phyloP scores from a whole-genome alignment of 2,329 filamentous ascomycete species.

The Aspergillus costaricaensis region DNA sequence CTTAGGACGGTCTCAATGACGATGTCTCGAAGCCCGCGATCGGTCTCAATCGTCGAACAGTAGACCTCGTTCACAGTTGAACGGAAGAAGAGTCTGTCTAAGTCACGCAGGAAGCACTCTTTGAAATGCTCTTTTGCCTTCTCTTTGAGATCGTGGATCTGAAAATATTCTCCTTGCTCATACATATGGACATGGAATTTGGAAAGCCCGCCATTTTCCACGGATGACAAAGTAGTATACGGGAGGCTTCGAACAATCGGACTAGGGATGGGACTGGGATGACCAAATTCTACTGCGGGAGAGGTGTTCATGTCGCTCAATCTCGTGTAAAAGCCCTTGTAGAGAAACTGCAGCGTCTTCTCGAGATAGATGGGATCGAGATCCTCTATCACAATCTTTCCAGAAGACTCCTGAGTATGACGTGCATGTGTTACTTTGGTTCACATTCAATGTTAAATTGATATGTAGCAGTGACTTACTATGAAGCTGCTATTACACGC shows the following conservation, averaged over 20 bases:
- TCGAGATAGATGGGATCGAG: not conserved
- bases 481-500: not conserved
- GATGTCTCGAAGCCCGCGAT: not conserved
- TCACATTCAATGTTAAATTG: not conserved
- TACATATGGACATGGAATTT: not conserved
- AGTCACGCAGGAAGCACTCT: not conserved
- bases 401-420: not conserved
- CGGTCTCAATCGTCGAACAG: not conserved
- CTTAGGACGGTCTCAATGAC: not conserved
- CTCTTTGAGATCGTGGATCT: not conserved
- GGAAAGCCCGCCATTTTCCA: not conserved
- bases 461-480: not conserved
- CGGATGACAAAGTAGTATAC: too few species aligned
- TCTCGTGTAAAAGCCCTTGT: not conserved
- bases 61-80: not conserved
- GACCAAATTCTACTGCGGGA: not conserved
- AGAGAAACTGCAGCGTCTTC: not conserved
- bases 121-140: slow-evolving; percentile 2
- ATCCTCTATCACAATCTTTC: not conserved
- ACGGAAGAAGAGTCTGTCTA: not conserved
- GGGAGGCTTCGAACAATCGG: not conserved
- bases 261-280: not conserved
- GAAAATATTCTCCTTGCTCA: slow-evolving; percentile 3
- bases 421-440: not conserved
- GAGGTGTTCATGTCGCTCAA: not conserved